These are phyloP conservation scores for Ceratobasidium sp. DNA, from an alignment of 1,284 basidiomycete genomes.

Conservation along the genomic window DNA sequence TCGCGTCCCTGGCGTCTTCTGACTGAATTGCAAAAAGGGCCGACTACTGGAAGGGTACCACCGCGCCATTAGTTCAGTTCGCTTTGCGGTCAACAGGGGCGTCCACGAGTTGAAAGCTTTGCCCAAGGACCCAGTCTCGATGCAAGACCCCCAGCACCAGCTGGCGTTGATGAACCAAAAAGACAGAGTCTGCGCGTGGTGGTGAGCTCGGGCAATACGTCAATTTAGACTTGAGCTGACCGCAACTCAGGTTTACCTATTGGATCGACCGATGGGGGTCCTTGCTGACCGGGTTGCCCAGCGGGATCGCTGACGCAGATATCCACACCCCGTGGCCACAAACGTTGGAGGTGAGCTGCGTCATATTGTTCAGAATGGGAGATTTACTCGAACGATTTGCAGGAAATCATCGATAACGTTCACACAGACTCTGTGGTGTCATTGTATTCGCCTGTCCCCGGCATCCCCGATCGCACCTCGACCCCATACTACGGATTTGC, in stretches of 20 bases:
- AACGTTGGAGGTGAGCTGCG: conserved; percentile 24
- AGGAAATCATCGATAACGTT: conserved; percentile 30
- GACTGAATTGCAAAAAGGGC: conserved; percentile 16
- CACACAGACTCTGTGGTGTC: conserved; percentile 31
- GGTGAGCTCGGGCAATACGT: conserved; percentile 6
- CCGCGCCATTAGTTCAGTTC: conserved; percentile 28
- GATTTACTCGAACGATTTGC: neutral
- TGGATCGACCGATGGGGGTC: conserved; percentile 41
- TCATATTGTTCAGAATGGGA: neutral
- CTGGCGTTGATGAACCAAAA: conserved; percentile 25
- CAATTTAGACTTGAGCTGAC: neutral
- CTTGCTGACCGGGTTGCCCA: conserved; percentile 26
- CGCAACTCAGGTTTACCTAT: conserved; percentile 17
- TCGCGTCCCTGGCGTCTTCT: neutral
- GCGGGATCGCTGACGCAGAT: conserved; percentile 37
- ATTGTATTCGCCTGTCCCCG: conserved; percentile 14
- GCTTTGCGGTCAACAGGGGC: conserved; percentile 38
- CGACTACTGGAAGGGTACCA: conserved; percentile 38
- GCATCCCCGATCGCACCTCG: conserved; percentile 28
- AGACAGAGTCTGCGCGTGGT: conserved; percentile 29
- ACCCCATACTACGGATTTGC: conserved; percentile 21
- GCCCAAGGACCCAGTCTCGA: neutral
- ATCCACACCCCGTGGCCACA: conserved; percentile 35
- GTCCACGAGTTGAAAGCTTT: conserved; percentile 21
- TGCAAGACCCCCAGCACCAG: conserved; percentile 22